Percentiles rank a stretch among this genome's conserved stretches.
These are phyloP conservation scores for Dictyostelium firmibasis DNA, from an alignment of 78 protist genomes.

Conservation along the genomic window DNA sequence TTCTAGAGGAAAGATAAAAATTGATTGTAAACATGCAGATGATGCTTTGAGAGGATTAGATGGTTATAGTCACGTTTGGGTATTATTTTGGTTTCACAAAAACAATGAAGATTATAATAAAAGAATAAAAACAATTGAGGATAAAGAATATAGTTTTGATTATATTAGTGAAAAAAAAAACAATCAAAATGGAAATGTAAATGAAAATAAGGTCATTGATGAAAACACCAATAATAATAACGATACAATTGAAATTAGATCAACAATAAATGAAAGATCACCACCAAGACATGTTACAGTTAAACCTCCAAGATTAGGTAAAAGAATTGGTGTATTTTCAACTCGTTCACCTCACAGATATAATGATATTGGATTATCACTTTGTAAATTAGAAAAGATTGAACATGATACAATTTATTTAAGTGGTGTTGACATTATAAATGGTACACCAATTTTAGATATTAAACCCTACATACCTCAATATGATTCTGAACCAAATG, in stretches of 20 bases:
- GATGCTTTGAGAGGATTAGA: conserved; percentile 19
- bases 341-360: conserved; percentile 71
- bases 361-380: conserved; percentile 63
- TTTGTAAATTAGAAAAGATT: conserved; percentile 57
- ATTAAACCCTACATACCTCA: conserved; percentile 86
- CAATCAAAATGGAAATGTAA: too few relatives aligned
- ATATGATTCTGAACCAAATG: conserved; percentile 63
- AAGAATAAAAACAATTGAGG: neutral
- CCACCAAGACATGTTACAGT: conserved; percentile 31
- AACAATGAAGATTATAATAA: neutral
- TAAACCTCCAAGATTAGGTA: conserved; percentile 69
- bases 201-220: too few relatives aligned
- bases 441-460: conserved; percentile 91
- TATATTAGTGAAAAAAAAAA: neutral
- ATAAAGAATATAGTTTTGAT: neutral
- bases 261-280: neutral
- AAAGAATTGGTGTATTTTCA: conserved; percentile 43
- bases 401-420: conserved; percentile 55
- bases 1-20: conserved; percentile 21
- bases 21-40: conserved; percentile 17
- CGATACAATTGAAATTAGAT: neutral
- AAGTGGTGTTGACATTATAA: conserved; percentile 89
- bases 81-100: conserved; percentile 79
- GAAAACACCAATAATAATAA: neutral
- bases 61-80: conserved; percentile 87